Percentiles rank a stretch among this genome's conserved stretches.
phyloP scores from a whole-genome alignment of 192 early-diverging fungal species.

The Backusella westeae region DNA sequence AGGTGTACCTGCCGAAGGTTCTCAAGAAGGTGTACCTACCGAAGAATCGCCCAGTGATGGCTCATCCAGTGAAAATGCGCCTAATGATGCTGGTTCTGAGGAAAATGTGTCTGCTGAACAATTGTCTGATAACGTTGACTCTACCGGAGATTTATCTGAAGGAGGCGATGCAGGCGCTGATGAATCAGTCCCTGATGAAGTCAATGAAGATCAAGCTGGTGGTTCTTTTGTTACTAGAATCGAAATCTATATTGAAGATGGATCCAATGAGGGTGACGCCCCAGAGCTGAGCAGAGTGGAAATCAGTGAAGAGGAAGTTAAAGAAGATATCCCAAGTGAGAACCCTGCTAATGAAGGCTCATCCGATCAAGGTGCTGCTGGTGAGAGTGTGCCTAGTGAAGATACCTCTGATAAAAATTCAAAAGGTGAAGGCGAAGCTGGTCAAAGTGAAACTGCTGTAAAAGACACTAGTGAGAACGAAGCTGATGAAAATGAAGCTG shows the following conservation, averaged over 20 bases:
- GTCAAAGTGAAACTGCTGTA: neutral
- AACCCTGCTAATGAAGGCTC: neutral
- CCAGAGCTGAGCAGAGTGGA: neutral
- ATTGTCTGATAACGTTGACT: neutral
- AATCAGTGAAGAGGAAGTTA: neutral
- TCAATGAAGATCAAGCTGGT: neutral
- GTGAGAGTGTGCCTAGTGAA: neutral
- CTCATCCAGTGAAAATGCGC: neutral
- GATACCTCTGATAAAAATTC: neutral
- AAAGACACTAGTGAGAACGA: neutral
- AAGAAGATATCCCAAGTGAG: neutral
- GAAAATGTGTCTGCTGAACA: neutral
- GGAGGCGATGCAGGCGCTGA: neutral
- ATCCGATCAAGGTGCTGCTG: neutral
- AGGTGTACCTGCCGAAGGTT: no score
- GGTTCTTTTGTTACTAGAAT: neutral
- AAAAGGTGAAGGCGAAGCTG: neutral
- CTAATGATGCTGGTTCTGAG: neutral
- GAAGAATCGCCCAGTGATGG: neutral
- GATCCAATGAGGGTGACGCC: neutral
- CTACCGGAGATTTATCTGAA: neutral
- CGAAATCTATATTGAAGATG: neutral
- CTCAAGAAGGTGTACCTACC: neutral
- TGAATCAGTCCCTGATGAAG: neutral
- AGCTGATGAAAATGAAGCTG: neutral